Evolutionary conservation across 495 filamentous ascomycete species (phyloP), one percentile per base, ranked within the genome.

Genomic region (Neurospora sp.): DNA sequence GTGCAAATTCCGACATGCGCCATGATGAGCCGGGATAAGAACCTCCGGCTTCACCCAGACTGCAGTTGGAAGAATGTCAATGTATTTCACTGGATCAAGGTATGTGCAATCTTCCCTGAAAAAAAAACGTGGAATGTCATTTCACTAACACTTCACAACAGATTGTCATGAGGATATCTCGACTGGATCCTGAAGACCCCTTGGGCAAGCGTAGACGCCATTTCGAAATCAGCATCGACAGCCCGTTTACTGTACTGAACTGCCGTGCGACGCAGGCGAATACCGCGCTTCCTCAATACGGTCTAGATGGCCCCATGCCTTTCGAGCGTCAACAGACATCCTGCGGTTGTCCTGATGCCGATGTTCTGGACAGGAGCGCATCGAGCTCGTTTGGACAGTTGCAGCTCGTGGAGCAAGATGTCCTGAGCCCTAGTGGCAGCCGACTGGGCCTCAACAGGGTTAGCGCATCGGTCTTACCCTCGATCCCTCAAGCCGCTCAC

Each of bases 11-110:
- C 96, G 5, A 96, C 94, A 48, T 99, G 96, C 78, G 90, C 93
- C 74, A 89, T 88, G 76, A 97, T 97, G 92, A 90, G 92, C 38
- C 91, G 91, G 70, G 93, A 96, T 74, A 91, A 91, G 79, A 78
- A 79, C 38, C 85, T 92, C 45, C 88, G 90, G 72, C 82, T 99
- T 69, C 93, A 97, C 80, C 97, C 96, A 74, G 94, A 98, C 77
- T 97, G 94, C 69, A 97, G 96, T 19, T 98, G 94, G 86, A 92
- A 92, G 81, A 96, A 97, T 72, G 97, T 97, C 54, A 93, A 97
- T 78, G 94, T 99, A 69, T 94, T 94, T 77, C 96, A 99, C 79
- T 98, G 96, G 96, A 98, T 99, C 78, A 99, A 99, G 90, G 96
- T 96, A 88, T 70, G 86, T 76, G 17, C 8, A n/a, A 39, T 15